Evolutionary conservation across 176 grass and related monocot species (phyloP), one percentile per base, ranked within the genome.

Genomic region (Zea mays): DNA sequence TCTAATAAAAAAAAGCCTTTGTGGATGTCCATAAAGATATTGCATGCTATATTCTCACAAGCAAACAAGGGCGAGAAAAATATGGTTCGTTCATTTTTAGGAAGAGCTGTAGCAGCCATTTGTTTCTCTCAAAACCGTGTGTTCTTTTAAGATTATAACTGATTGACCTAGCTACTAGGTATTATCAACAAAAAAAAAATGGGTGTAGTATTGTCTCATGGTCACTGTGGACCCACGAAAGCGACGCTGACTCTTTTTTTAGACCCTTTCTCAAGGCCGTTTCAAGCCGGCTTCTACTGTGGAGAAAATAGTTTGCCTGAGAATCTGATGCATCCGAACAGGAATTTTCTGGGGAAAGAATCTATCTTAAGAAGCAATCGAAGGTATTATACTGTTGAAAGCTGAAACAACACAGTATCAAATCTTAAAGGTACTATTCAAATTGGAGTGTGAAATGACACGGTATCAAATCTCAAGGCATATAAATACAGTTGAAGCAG

Each of bases 401-500:
- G 62, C 54, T 69, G 27, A 83, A 49, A 62, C 62, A 88, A 69
- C 69, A 36, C 21, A 20, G 59, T 67, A 72, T 67, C 73, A 87
- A 72, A 82, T 72, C 40, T n/a, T 43, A 66, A 58, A 77, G 48
- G 60, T 70, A 42, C 71, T 61, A 19, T 46, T 88, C 37, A 79
- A 74, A 41, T 35, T 57, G 51, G 52, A 78, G 16, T 49, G 39
- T 54, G 48, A 78, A 52, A 65, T 3, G 47, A 65, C 8, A 73
- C 67, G 43, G 68, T 78, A 73, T 59, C 61, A 87, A 73, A 83
- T 73, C 41, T 67, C 19, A 78, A 69, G 70, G 77, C 70, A 75
- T 68, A 80, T 73, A 67, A 79, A 74, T 75, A 67, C 77, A 74
- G 84, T 39, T 52, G 51, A 85, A 74, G 71, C 84, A 68, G 46